phyloP scores from a whole-genome alignment of 1,284 basidiomycete species.

The Malassezia slooffiae region DNA sequence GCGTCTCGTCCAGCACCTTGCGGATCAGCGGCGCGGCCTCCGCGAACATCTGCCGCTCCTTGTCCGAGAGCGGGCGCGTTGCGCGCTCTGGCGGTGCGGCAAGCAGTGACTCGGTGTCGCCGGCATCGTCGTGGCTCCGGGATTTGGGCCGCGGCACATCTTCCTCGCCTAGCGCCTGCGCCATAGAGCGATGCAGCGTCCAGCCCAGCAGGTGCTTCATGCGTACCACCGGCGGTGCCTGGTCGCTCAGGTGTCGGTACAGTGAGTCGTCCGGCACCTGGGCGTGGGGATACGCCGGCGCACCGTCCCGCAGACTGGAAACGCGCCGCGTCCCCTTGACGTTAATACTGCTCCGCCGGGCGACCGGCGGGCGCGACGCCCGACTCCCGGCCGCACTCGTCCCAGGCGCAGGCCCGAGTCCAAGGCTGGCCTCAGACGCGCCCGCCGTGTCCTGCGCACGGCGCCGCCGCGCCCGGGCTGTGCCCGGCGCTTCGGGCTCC shows the following conservation, averaged over 20 bases:
- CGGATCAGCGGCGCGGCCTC: constrained; percentile 15
- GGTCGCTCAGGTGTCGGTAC: constrained; percentile 31
- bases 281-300: constrained; percentile 33
- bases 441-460: too few relatives aligned
- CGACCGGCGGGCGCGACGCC: background rate
- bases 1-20: constrained; percentile 23
- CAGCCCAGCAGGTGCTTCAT: constrained; percentile 34
- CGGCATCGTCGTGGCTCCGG: constrained; percentile 6
- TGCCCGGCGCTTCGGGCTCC: too few relatives aligned
- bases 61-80: constrained; percentile 14
- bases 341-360: constrained; percentile 28
- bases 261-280: constrained; percentile 34
- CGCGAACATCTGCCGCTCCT: constrained; percentile 21
- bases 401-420: too few relatives aligned
- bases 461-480: too few relatives aligned
- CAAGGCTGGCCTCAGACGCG: too few relatives aligned
- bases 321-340: constrained; percentile 30
- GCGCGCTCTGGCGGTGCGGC: background rate
- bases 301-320: constrained; percentile 28
- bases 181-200: constrained; percentile 29
- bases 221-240: constrained; percentile 30
- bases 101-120: constrained; percentile 11
- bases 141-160: constrained; percentile 10
- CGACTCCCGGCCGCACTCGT: too few relatives aligned
- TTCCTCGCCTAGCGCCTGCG: constrained; percentile 21